Evolutionary conservation across 768 basidiomycete species (phyloP).

Genomic region (Suillus spraguei): DNA sequence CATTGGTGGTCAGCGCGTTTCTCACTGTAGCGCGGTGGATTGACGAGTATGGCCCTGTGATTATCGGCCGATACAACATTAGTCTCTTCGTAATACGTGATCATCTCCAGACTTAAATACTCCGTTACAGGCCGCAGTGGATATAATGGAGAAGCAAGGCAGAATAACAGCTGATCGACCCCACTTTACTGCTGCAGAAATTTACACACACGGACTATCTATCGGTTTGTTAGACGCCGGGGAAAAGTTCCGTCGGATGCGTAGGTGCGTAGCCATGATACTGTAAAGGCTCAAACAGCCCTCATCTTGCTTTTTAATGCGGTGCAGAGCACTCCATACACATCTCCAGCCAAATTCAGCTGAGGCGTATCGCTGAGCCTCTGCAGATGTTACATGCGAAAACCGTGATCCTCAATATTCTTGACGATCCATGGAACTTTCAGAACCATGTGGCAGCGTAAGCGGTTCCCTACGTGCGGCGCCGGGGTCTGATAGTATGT

Average conservation of each 20-base stretch:
- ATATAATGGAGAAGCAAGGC: slow-evolving; percentile 61
- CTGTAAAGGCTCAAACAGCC: background rate
- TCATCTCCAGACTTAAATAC: background rate
- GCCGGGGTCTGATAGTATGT: too few species aligned
- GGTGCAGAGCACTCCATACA: background rate
- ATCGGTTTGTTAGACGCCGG: background rate
- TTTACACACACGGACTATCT: background rate
- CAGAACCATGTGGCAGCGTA: background rate
- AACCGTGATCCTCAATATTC: background rate
- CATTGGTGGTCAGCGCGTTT: background rate
- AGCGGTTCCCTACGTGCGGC: background rate
- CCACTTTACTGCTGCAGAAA: background rate
- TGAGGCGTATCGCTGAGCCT: background rate
- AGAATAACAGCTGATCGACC: slow-evolving; percentile 25
- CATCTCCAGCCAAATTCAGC: background rate
- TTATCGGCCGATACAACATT: background rate
- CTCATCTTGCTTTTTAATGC: background rate
- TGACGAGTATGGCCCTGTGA: background rate
- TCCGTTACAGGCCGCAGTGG: slow-evolving; percentile 27
- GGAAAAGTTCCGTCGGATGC: background rate
- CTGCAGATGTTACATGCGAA: background rate
- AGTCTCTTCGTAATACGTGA: background rate
- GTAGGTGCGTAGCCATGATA: background rate
- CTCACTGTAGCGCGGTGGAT: background rate
- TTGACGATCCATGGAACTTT: background rate